Base-by-base conservation (phyloP, 2,329 filamentous ascomycete species). In the Ambrosiella cleistominuta region DNA sequence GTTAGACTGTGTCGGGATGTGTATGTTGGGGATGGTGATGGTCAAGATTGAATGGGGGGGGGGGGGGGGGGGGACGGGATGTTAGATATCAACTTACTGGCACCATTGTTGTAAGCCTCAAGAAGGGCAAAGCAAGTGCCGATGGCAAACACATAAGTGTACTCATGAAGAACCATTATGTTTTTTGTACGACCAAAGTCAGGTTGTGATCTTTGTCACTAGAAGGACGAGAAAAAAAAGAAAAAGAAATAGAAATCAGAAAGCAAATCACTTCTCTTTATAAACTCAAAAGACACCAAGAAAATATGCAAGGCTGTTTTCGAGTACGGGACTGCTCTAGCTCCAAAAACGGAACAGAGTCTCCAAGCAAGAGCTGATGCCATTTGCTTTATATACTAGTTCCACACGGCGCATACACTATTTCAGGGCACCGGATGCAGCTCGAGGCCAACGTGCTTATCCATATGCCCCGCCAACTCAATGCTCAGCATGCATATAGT, bases 21-120 rank as follows among this genome's bases (percentile, higher is more conserved):
- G 27, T 27, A 27, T 27, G 27, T 47, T 3, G 40, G n/a, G n/a
- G 40, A 42, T 42, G 5, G 40, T 11, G n/a, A 42, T 42, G 40
- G 40, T 27, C 27, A 42, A 19, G 36, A 38, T 42, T 47, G 7
- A 15, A 17, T 35, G 40, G 57, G 39, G 40, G 57, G 39, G 40
- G 57, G 39, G 40, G 57, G 39, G 40, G 57, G 39, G 40, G 57
- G 39, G 13, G 54, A 35, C 36, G 42, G 38, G 17, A 51, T 37
- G 44, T 7, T 38, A 11, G 11, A 5, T 61, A 54, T 60, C 44
- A 19, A 78, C 81, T 71, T 72, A 86, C 83, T 87, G 65, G 84
- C 84, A 68, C 84, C 84, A 68, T 86, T 88, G 76, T 88, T 88
- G 76, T 75, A 87, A 61, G 84, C 84, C 71, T 88, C 84, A 54